Percentiles rank a stretch among this genome's conserved stretches.
Conservation (phyloP, 2,329 filamentous ascomycete species). For the Aspergillus ochraceoroseus region DNA sequence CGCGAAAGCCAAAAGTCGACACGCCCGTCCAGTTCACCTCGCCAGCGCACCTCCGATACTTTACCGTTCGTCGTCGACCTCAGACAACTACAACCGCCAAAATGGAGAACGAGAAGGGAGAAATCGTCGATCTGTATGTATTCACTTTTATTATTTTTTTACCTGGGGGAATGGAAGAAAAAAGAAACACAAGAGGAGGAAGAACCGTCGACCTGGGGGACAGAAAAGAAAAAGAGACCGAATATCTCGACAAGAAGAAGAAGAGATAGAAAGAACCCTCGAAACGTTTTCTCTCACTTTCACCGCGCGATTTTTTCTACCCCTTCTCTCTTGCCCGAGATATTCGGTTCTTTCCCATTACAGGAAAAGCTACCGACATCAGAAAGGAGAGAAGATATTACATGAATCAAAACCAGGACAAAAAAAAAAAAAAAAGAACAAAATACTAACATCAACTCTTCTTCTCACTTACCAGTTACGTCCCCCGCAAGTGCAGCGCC, state of each 20-base stretch:
- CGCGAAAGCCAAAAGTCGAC: constrained; percentile 25
- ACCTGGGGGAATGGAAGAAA: neutral
- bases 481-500: constrained; percentile 97
- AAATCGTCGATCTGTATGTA: constrained; percentile 97
- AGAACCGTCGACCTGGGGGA: neutral
- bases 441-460: constrained; percentile 15
- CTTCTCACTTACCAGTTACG: constrained; percentile 60
- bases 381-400: too few species aligned
- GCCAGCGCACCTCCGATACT: constrained; percentile 25
- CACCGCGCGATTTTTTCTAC: too few species aligned
- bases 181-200: neutral
- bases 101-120: constrained; percentile 99
- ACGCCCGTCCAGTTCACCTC: constrained; percentile 27
- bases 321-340: too few species aligned
- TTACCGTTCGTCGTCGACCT: constrained; percentile 32
- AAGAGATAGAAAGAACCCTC: constrained; percentile 16
- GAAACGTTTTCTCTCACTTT: too few species aligned
- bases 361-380: too few species aligned
- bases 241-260: neutral
- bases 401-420: too few species aligned
- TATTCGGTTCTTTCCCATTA: too few species aligned
- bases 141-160: constrained; percentile 16
- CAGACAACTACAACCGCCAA: constrained; percentile 48
- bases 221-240: too few species aligned
- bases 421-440: constrained; percentile 13